Base-by-base conservation (phyloP, 495 filamentous ascomycete genomes). In the Penicillium bialowiezense region DNA sequence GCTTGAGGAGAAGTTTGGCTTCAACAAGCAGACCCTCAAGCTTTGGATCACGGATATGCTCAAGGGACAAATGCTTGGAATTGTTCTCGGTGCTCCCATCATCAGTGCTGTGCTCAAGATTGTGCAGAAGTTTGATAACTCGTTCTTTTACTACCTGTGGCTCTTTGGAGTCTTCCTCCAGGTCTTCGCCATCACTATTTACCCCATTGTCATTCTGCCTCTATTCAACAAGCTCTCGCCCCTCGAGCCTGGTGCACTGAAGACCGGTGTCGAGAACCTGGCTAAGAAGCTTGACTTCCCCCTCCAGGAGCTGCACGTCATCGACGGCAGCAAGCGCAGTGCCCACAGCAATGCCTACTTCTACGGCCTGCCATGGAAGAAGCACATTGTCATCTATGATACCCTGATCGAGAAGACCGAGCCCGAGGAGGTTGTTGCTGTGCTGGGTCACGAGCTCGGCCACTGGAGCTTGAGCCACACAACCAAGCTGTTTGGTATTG, bases 301-400 rank as follows among this genome's bases (percentile, higher is more conserved):
- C 5, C 78, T 98, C 19, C 79, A 84, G 42, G 89, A 96, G 69
- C 77, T 98, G 17, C 86, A 93, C 58, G 91, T 97, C 56, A 98
- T 98, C 58, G 93, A 98, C 64, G 95, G 93, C 24, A 96, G 90
- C 76, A 97, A 96, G 80, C 85, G 93, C 53, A 92, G 87, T 59
- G 90, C 93, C 23, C 93, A 98, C 72, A 95, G 88, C 74, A 98
- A 98, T 62, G 93, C 93, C 37, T 98, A 97, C 71, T 98, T 98
- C 73, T 96, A 93, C 54, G 93, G 93, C 44, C 78, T 98, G 46
- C 93, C 93, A 6, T 97, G 93, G 91, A 97, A 96, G 81, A 98
- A 98, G 81, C 93, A 96, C 74, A 98, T 98, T 71, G 93, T 98
- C 57, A 95, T 98, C 63, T 98, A 95, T 59, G 93, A 98, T 62